phyloP scores from a whole-genome alignment of 306 rosid species.

The Fragaria nilgerrensis region DNA sequence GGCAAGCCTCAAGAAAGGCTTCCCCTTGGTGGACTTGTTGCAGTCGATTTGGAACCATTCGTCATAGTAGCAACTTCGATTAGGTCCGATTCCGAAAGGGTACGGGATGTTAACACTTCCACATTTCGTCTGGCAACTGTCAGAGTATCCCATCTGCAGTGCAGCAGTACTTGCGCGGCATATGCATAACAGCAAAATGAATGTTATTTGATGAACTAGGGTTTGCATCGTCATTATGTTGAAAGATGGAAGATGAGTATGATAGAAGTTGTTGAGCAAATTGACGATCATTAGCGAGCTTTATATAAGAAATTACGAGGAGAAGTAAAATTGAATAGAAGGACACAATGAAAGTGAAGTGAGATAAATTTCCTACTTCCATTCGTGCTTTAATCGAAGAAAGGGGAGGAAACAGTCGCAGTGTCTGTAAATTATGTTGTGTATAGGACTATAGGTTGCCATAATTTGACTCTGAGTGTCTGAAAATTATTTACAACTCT shows the following conservation, averaged over 20 bases:
- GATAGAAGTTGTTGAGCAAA: background rate
- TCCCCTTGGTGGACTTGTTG: background rate
- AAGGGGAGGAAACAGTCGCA: conserved; percentile 26
- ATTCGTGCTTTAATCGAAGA: too few species aligned
- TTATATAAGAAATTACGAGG: conserved; percentile 13
- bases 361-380: too few species aligned
- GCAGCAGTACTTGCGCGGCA: background rate
- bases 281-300: background rate
- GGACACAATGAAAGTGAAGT: too few species aligned
- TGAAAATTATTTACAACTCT: too few species aligned
- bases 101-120: background rate
- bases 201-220: background rate
- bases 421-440: too few species aligned
- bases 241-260: background rate
- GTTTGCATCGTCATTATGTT: background rate
- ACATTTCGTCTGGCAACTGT: background rate
- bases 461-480: too few species aligned
- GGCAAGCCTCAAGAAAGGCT: background rate
- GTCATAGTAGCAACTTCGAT: background rate
- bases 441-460: too few species aligned
- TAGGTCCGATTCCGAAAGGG: conserved; percentile 11
- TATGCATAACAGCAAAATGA: background rate
- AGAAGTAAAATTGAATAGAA: background rate
- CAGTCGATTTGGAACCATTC: conserved; percentile 3
- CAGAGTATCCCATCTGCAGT: background rate